Evolutionary conservation across 331 rosid species (phyloP).

Genomic region (Rhamnella rubrinervis): DNA sequence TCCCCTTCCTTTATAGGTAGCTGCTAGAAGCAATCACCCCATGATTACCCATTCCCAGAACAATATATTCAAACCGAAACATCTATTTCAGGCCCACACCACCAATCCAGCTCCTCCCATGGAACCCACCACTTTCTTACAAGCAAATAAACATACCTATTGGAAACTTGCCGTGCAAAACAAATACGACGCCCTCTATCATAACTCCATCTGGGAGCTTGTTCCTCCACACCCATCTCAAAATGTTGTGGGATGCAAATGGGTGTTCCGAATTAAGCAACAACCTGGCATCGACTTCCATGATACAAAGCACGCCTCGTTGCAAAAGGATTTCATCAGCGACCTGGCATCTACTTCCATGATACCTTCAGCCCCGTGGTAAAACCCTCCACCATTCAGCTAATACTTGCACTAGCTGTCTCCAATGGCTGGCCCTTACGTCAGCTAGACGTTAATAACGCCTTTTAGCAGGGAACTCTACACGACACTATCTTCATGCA

Average conservation of each 20-base stretch:
- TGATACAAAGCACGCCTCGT: neutral
- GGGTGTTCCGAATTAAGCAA: neutral
- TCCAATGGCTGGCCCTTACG: neutral
- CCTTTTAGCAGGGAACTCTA: too few species aligned
- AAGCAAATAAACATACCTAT: neutral
- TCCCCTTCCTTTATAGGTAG: too few species aligned
- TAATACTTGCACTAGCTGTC: neutral
- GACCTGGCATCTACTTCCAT: neutral
- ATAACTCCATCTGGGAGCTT: neutral
- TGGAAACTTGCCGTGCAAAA: neutral
- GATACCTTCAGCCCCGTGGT: neutral
- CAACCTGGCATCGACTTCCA: slow-evolving; percentile 4
- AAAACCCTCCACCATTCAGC: neutral
- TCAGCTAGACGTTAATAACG: neutral
- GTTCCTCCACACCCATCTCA: neutral
- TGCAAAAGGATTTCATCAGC: neutral
- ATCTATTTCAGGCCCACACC: too few species aligned
- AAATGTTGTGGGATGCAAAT: neutral
- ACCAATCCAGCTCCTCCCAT: too few species aligned
- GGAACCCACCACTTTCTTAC: too few species aligned
- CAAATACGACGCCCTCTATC: neutral
- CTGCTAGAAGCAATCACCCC: too few species aligned
- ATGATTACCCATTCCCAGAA: too few species aligned
- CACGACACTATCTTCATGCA: too few species aligned
- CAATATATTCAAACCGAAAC: too few species aligned